phyloP scores from a whole-genome alignment of 1,284 basidiomycete genomes.

The Cutaneotrichosporon sp. region DNA sequence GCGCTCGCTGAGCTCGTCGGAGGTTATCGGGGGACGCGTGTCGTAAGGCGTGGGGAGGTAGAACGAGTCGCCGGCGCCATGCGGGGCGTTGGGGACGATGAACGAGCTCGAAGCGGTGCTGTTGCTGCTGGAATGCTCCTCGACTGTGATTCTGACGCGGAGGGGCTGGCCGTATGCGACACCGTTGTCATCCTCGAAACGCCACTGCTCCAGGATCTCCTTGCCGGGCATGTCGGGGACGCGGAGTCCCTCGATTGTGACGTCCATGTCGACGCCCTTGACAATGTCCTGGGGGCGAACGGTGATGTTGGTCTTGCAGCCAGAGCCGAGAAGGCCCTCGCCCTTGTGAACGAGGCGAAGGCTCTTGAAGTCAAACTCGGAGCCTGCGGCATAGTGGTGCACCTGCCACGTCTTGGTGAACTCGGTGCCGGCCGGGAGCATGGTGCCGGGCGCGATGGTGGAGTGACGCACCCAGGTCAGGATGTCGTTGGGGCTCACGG shows the following conservation, averaged over 20 bases:
- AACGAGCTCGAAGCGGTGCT: slow-evolving; percentile 30
- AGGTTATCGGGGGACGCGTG: slow-evolving; percentile 1
- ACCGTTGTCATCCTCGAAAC: slow-evolving; percentile 40
- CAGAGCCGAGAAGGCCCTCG: slow-evolving; percentile 18
- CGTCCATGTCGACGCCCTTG: slow-evolving; percentile 32
- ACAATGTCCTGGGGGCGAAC: slow-evolving; percentile 25
- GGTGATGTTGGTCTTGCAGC: slow-evolving; percentile 18
- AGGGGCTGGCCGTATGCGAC: slow-evolving; percentile 41
- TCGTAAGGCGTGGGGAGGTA: slow-evolving; percentile 11
- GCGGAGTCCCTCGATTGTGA: slow-evolving; percentile 33
- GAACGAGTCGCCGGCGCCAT: slow-evolving; percentile 8
- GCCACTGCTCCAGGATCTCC: slow-evolving; percentile 39
- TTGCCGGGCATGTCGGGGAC: slow-evolving; percentile 35
- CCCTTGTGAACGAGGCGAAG: slow-evolving; percentile 31
- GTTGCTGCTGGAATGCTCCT: slow-evolving; percentile 20
- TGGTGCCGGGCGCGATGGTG: slow-evolving; percentile 36
- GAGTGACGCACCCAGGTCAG: slow-evolving; percentile 42
- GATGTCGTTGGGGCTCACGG: slow-evolving; percentile 28
- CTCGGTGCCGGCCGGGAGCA: slow-evolving; percentile 37
- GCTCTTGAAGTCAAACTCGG: slow-evolving; percentile 34
- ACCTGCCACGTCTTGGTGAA: slow-evolving; percentile 45
- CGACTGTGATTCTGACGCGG: slow-evolving; percentile 32
- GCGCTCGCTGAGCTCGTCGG: slow-evolving; percentile 10
- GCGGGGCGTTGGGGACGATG: slow-evolving; percentile 26
- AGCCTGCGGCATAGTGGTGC: slow-evolving; percentile 39